These are phyloP conservation scores for Boletus insuetus DNA, from an alignment of 768 basidiomycete species.

Conservation along the genomic window DNA sequence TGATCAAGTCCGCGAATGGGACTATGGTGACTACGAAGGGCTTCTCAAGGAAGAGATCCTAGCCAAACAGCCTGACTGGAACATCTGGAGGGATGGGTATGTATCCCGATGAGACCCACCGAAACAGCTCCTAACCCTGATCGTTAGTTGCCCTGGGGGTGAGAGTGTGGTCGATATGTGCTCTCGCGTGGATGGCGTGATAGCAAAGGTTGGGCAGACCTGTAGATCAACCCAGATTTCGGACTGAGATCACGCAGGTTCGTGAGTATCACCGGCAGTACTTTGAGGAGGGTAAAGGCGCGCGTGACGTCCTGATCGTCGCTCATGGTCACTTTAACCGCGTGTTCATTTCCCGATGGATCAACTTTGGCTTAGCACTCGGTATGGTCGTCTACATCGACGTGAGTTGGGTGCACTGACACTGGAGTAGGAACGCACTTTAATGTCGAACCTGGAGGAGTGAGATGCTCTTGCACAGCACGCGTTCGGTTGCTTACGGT, in stretches of 20 bases:
- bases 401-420: conserved; percentile 6
- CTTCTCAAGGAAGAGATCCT: conserved; percentile 77
- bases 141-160: conserved; percentile 76
- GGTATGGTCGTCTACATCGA: conserved; percentile 37
- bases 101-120: conserved; percentile 13
- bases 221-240: background rate
- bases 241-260: conserved; percentile 42
- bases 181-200: conserved; percentile 71
- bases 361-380: conserved; percentile 57
- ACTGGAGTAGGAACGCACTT: conserved; percentile 61
- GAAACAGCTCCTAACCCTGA: conserved; percentile 3
- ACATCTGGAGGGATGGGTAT: conserved; percentile 85
- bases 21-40: conserved; percentile 91
- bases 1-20: conserved; percentile 80
- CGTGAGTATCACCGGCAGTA: conserved; percentile 71
- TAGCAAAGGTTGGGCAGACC: conserved; percentile 54
- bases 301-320: conserved; percentile 82
- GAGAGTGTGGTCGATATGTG: conserved; percentile 83
- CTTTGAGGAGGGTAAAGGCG: conserved; percentile 60
- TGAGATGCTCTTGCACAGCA: conserved; percentile 34
- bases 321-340: conserved; percentile 86
- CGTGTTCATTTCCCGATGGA: conserved; percentile 80
- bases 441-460: conserved; percentile 82
- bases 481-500: conserved; percentile 4
- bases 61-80: conserved; percentile 57